These are phyloP conservation scores for Nicotiana undulata DNA, from an alignment of 257 asterid genomes.

Conservation along the genomic window DNA sequence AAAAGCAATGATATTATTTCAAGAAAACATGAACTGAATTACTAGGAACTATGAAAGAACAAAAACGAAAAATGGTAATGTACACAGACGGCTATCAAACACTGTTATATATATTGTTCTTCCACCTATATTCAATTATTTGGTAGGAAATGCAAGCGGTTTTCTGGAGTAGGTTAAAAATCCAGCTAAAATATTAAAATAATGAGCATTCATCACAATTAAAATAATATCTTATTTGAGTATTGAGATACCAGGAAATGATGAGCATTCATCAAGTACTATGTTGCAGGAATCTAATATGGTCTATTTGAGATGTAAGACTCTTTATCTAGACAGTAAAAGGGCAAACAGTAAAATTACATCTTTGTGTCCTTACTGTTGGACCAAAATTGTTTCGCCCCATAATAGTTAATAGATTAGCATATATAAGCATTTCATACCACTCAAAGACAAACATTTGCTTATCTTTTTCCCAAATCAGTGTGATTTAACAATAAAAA, in stretches of 20 bases:
- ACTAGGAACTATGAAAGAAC: not conserved
- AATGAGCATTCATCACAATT: not conserved
- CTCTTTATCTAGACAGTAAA: not conserved
- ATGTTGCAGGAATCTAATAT: not conserved
- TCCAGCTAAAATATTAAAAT: not conserved
- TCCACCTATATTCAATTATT: not conserved
- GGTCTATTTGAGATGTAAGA: not conserved
- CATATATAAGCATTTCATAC: not conserved
- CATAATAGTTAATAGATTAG: not conserved
- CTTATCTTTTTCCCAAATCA: not conserved
- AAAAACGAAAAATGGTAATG: not conserved
- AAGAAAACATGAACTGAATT: not conserved
- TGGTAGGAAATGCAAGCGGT: not conserved
- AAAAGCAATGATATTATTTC: constrained; percentile 9
- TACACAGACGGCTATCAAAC: not conserved
- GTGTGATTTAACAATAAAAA: not conserved
- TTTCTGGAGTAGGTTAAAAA: not conserved
- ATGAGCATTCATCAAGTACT: not conserved
- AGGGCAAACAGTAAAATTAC: not conserved
- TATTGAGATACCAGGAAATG: not conserved
- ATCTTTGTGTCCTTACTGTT: not conserved
- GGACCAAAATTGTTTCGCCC: not conserved
- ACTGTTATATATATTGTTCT: not conserved
- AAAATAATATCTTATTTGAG: not conserved
- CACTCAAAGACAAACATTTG: not conserved